Evolutionary conservation across 805 yeast species (phyloP), one percentile per base, ranked within the genome.

Genomic region (Sugiyamaella floridensis): DNA sequence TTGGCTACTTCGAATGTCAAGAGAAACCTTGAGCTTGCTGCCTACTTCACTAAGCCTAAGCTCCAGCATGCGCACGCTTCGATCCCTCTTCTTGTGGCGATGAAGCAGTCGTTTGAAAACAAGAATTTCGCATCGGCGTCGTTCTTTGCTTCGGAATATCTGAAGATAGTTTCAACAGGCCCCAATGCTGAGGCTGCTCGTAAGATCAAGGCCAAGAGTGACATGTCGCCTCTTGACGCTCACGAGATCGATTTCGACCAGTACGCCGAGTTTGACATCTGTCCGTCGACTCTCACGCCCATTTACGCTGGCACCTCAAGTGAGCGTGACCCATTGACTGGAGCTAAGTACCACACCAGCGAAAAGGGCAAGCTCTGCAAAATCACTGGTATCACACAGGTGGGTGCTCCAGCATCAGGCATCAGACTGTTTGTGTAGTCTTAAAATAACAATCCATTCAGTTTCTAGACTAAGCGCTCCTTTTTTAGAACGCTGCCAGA

Each of bases 321-420:
- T 41, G 89, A 80, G 29, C 63, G 78, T 26, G 98, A 93, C 65
- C 88, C 95, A 15, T 73, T 95, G 59, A 89, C 95, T 20, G 96
- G 95, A 51, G 95, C 98, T 51, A 82, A 79, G 66, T 95, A 93
- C 66, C 86, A 85, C 59, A 75, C 81, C 7, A 76, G 80, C 53
- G 85, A 82, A 66, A 83, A 85, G 74, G 98, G 97, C 49, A 79
- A 80, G 61, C 63, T 88, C 40, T 92, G 96, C 71, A 72, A 71
- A 48, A 82, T 93, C 56, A 86, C 97, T 1, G 68, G 76, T 48
- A 74, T 95, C 56, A 85, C 97, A 3, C 73, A 77, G 50, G 81
- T 93, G 58, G 99, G 99, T 16, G 89, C 92, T 14, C 87, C 93
- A 16, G 93, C 96, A 10, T 85, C 96, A 11, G 98, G 98, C 19